Evolutionary conservation across 1,139 yeast genomes (phyloP).

Genomic region (Magnusiomyces paraingens): DNA sequence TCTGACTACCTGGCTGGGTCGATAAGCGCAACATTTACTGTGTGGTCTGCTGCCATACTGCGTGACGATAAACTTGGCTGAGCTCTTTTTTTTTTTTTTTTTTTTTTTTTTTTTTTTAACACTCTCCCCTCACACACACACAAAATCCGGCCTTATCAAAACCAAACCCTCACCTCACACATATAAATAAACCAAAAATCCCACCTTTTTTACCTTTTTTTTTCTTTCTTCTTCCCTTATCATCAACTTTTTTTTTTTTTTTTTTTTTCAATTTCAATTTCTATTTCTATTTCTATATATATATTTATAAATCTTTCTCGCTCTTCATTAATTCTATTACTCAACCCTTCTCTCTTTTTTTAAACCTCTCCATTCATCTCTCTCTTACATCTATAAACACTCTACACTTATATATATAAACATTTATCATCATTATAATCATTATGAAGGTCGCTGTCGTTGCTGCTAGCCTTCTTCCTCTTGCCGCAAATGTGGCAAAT

Average conservation of each 20-base stretch:
- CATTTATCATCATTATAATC: not conserved
- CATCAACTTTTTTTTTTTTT: not conserved
- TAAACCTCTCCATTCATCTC: not conserved
- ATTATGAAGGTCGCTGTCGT: constrained; percentile 32
- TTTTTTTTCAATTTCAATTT: not conserved
- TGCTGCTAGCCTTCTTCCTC: constrained; percentile 44
- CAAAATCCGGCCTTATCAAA: too few species aligned
- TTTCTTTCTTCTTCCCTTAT: not conserved
- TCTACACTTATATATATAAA: not conserved
- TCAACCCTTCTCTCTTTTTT: not conserved
- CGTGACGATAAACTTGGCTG: too few species aligned
- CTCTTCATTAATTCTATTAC: not conserved
- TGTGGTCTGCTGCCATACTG: too few species aligned
- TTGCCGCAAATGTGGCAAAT: constrained; percentile 43
- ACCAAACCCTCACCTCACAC: not conserved
- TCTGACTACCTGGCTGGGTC: too few species aligned
- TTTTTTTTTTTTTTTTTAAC: too few species aligned
- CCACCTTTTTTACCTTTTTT: not conserved
- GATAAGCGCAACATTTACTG: too few species aligned
- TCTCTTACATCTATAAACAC: not conserved
- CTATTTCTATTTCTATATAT: not conserved
- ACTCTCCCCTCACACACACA: too few species aligned
- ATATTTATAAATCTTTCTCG: not conserved
- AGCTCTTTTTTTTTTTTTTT: too few species aligned
- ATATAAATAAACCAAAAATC: constrained; percentile 1